Conservation (phyloP, 345 rosid genomes). For the Citrus australasica region DNA sequence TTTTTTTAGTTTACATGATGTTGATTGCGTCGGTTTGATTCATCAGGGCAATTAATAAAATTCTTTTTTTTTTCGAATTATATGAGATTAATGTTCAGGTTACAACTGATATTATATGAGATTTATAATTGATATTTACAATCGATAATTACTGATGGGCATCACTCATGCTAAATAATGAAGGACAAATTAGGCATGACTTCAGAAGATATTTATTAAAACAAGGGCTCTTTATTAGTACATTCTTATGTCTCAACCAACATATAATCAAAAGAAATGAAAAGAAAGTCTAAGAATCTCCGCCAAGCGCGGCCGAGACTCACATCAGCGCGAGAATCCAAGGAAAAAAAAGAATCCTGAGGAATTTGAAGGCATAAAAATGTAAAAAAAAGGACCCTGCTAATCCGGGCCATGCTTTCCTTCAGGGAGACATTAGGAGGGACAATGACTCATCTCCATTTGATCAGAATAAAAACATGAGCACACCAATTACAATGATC, state of each 20-base stretch:
- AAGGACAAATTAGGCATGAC: neutral
- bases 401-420: conserved; percentile 1
- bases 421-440: conserved; percentile 2
- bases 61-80: too few relatives aligned
- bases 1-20: neutral
- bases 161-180: neutral
- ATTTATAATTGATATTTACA: too few relatives aligned
- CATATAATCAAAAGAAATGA: neutral
- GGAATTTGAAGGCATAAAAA: neutral
- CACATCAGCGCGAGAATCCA: conserved; percentile 6
- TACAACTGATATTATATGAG: too few relatives aligned
- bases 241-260: neutral
- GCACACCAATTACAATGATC: neutral
- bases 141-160: too few relatives aligned
- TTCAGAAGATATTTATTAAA: neutral
- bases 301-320: conserved; percentile 11
- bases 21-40: neutral
- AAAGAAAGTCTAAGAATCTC: conserved; percentile 2
- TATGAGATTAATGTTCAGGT: too few relatives aligned
- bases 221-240: neutral
- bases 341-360: neutral
- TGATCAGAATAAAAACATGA: neutral
- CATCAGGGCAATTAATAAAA: too few relatives aligned
- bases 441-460: neutral
- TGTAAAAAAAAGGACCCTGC: neutral